These are phyloP conservation scores for Hymenoscyphus repandus DNA, from an alignment of 2,329 filamentous ascomycete genomes.

Conservation along the genomic window DNA sequence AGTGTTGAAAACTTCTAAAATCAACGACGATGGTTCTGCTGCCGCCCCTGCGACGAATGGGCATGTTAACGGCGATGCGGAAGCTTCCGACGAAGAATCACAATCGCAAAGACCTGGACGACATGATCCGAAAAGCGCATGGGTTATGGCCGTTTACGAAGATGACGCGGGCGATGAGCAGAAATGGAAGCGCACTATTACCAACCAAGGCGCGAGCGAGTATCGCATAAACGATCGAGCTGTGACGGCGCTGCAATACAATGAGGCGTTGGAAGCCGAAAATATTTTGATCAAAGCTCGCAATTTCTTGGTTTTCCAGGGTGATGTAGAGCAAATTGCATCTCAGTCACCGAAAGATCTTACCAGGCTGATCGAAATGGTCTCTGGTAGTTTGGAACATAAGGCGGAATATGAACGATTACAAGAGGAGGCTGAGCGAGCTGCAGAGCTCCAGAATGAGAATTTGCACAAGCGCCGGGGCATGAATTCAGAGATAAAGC, in stretches of 20 bases:
- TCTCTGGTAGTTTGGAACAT: slow-evolving; percentile 91
- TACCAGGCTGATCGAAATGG: slow-evolving; percentile 91
- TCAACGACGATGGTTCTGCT: slow-evolving; percentile 80
- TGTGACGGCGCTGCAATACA: slow-evolving; percentile 88
- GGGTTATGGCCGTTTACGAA: slow-evolving; percentile 99
- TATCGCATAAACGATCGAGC: slow-evolving; percentile 93
- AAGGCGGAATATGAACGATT: slow-evolving; percentile 89
- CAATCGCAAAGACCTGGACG: slow-evolving; percentile 60
- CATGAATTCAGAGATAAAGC: slow-evolving; percentile 96
- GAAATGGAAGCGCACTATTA: slow-evolving; percentile 93
- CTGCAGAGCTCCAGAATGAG: slow-evolving; percentile 80
- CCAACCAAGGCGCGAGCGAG: slow-evolving; percentile 80
- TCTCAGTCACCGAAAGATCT: slow-evolving; percentile 92
- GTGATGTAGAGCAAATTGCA: slow-evolving; percentile 94
- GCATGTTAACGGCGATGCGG: slow-evolving; percentile 54
- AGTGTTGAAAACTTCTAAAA: slow-evolving; percentile 85
- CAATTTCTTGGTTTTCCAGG: slow-evolving; percentile 97
- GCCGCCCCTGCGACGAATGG: slow-evolving; percentile 50
- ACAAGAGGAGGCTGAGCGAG: slow-evolving; percentile 81
- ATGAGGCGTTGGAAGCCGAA: slow-evolving; percentile 83
- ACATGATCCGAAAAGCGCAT: slow-evolving; percentile 86
- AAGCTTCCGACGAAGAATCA: slow-evolving; percentile 52
- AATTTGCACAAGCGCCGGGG: slow-evolving; percentile 84
- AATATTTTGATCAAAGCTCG: slow-evolving; percentile 97
- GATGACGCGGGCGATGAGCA: slow-evolving; percentile 95